Evolutionary conservation across 805 yeast species (phyloP).

Genomic region (Lachancea sp.): DNA sequence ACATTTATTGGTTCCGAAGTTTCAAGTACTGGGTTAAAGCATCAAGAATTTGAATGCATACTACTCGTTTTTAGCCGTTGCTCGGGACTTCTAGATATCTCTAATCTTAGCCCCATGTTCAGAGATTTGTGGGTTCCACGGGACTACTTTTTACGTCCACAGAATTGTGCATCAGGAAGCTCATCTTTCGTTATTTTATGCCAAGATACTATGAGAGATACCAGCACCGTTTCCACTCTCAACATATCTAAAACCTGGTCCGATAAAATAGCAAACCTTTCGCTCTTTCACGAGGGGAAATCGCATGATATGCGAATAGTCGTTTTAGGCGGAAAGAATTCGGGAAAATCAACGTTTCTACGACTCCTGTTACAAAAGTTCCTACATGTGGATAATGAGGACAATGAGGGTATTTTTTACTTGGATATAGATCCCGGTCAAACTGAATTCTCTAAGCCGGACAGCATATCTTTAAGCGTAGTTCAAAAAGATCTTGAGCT

Average conservation of each 20-base stretch:
- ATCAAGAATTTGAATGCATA: conserved; percentile 20
- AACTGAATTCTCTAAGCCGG: conserved; percentile 70
- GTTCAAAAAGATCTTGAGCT: conserved; percentile 12
- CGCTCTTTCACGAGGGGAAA: conserved; percentile 20
- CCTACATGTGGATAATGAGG: conserved; percentile 21
- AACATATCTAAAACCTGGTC: conserved; percentile 21
- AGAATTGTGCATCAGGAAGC: background rate
- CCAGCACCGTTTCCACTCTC: conserved; percentile 13
- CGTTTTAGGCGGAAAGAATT: conserved; percentile 50
- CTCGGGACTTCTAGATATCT: conserved; percentile 14
- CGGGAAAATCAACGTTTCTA: conserved; percentile 75
- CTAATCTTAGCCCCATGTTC: conserved; percentile 18
- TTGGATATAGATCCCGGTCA: conserved; percentile 89
- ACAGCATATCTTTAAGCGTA: conserved; percentile 51
- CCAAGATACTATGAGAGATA: background rate
- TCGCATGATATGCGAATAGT: conserved; percentile 29
- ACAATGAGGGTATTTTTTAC: conserved; percentile 37
- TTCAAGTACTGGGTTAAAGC: conserved; percentile 6
- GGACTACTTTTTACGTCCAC: background rate
- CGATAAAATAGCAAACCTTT: conserved; percentile 18
- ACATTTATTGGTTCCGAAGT: conserved; percentile 10
- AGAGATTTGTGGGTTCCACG: conserved; percentile 22
- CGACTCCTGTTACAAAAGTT: conserved; percentile 48
- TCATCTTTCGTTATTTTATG: conserved; percentile 4
- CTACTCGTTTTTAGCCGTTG: conserved; percentile 16